These are phyloP conservation scores for Alternaria metachromatica DNA, from an alignment of 2,329 filamentous ascomycete genomes.

Conservation along the genomic window DNA sequence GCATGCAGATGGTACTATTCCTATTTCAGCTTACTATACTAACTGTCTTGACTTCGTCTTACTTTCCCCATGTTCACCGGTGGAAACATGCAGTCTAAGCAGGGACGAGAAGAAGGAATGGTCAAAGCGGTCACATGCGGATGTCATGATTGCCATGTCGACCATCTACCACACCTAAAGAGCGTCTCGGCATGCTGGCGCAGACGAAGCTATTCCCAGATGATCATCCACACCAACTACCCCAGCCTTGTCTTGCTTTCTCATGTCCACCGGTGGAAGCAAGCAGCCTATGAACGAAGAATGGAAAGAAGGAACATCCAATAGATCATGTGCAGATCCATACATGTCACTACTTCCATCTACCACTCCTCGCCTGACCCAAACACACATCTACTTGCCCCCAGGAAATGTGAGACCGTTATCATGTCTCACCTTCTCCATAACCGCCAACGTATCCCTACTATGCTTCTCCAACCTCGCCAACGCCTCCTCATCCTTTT, in stretches of 20 bases:
- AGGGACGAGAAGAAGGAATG: neutral
- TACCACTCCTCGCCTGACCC: neutral
- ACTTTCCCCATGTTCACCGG: neutral
- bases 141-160: neutral
- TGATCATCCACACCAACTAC: neutral
- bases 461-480: conserved; percentile 51
- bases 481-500: conserved; percentile 48
- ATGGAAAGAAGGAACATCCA: neutral
- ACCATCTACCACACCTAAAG: neutral
- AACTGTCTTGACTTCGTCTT: neutral
- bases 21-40: neutral
- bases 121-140: neutral
- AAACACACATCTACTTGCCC: conserved; percentile 19
- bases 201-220: neutral
- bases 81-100: neutral
- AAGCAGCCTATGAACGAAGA: neutral
- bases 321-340: neutral
- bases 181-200: fast-evolving
- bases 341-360: neutral
- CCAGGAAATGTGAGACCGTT: conserved; percentile 52
- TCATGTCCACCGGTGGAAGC: neutral
- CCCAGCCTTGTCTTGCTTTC: neutral
- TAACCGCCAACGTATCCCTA: conserved; percentile 51
- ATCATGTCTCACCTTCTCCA: conserved; percentile 53
- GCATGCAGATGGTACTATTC: neutral